phyloP scores from a whole-genome alignment of 129 eudicot species.

The Helianthus tuberosus region DNA sequence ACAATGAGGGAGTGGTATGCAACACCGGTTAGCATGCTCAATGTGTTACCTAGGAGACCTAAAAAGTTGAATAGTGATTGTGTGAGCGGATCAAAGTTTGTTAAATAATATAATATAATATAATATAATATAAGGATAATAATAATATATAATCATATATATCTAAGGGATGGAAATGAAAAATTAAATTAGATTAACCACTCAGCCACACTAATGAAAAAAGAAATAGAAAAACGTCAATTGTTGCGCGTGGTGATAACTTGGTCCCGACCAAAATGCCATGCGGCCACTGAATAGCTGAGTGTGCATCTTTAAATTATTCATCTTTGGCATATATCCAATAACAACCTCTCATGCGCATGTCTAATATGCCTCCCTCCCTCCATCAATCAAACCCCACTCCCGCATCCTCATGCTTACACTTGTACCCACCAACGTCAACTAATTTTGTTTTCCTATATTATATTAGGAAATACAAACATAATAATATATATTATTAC shows the following conservation, averaged over 20 bases:
- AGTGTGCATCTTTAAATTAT: slow-evolving; percentile 25
- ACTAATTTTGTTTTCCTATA: neutral
- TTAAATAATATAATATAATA: too few species aligned
- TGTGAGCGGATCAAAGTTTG: too few species aligned
- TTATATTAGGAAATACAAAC: neutral
- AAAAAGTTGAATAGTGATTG: too few species aligned
- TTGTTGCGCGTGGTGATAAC: slow-evolving; percentile 35
- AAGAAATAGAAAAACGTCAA: slow-evolving; percentile 7
- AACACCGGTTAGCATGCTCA: too few species aligned
- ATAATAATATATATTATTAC: too few species aligned
- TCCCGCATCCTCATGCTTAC: slow-evolving; percentile 31
- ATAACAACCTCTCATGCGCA: slow-evolving; percentile 32
- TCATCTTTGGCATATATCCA: slow-evolving; percentile 19
- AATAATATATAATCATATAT: too few species aligned
- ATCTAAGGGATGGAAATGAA: too few species aligned
- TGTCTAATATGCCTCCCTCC: slow-evolving; percentile 36
- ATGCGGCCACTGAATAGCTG: slow-evolving; percentile 38
- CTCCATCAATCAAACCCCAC: slow-evolving; percentile 35
- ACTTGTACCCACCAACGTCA: slow-evolving; percentile 34
- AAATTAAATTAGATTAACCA: neutral
- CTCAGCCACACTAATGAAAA: neutral
- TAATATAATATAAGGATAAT: too few species aligned
- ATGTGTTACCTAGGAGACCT: too few species aligned
- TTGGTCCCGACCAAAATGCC: slow-evolving; percentile 42
- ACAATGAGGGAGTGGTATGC: too few species aligned